A percentile compares a stretch with the other conserved stretches of the same genome.
Conservation (phyloP, 163 green algal species). For the Chloroidium sp. region DNA sequence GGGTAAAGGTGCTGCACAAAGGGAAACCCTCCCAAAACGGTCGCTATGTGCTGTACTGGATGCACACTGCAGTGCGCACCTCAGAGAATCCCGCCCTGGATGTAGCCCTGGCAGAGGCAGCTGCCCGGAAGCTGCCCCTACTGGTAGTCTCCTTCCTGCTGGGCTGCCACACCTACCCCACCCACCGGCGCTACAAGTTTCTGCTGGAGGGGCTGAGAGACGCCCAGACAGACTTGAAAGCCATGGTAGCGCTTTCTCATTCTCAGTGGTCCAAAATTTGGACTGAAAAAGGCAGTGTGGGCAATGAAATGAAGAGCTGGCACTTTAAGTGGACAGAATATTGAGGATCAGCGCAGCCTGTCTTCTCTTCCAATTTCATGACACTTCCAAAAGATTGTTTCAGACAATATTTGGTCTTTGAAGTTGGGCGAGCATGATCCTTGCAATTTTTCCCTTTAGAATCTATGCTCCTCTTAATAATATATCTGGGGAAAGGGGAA, state of each 20-base stretch:
- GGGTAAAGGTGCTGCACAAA: background rate
- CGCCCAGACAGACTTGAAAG: slow-evolving; percentile 15
- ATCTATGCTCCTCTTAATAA: too few species aligned
- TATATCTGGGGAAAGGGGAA: too few species aligned
- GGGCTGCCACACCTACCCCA: slow-evolving; percentile 13
- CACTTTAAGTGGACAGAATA: too few species aligned
- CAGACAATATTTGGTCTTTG: too few species aligned
- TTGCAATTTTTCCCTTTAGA: too few species aligned
- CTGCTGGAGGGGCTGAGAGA: slow-evolving; percentile 19
- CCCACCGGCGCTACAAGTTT: slow-evolving; percentile 15
- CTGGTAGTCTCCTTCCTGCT: slow-evolving; percentile 16
- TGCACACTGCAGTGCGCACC: slow-evolving; percentile 17
- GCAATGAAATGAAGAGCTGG: background rate
- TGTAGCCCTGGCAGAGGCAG: slow-evolving; percentile 11
- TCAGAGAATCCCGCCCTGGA: slow-evolving; percentile 25
- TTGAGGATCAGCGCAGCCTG: too few species aligned
- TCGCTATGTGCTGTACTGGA: slow-evolving; percentile 22
- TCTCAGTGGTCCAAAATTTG: background rate
- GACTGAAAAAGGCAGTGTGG: background rate
- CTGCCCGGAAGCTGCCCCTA: slow-evolving; percentile 2
- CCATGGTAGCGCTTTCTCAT: slow-evolving; percentile 4
- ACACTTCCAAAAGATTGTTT: too few species aligned
- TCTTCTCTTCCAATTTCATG: too few species aligned
- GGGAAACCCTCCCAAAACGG: background rate
- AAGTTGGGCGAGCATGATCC: too few species aligned